Percentiles rank a stretch among this genome's conserved stretches.
These are phyloP conservation scores for Penicillium rolfsii DNA, from an alignment of 2,329 filamentous ascomycete species.

Conservation along the genomic window DNA sequence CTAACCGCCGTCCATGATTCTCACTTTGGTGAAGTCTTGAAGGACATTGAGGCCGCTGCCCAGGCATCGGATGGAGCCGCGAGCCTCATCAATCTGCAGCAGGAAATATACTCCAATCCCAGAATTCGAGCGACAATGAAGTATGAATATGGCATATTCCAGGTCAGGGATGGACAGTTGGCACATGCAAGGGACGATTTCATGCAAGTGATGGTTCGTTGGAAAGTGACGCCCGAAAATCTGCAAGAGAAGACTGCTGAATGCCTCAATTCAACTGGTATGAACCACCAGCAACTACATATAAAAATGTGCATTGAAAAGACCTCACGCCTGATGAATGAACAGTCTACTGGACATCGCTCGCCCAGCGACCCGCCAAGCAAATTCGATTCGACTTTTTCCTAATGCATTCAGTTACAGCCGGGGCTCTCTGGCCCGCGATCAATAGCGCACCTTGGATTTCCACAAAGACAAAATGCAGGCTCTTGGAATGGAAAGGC, in stretches of 20 bases:
- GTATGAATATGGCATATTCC: slow-evolving; percentile 17
- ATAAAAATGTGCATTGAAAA: not conserved
- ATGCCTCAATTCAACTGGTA: slow-evolving; percentile 19
- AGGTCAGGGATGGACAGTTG: slow-evolving; percentile 17
- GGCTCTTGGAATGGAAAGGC: slow-evolving; percentile 26
- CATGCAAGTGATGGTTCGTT: slow-evolving; percentile 12
- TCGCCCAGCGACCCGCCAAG: slow-evolving; percentile 20
- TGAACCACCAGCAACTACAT: not conserved
- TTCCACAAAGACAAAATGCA: slow-evolving; percentile 8
- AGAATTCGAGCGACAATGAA: slow-evolving; percentile 16
- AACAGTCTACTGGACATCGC: slow-evolving; percentile 20
- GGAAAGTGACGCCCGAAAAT: slow-evolving; percentile 16
- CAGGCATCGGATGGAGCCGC: not conserved
- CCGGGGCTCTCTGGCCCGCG: slow-evolving; percentile 18
- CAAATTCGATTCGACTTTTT: slow-evolving; percentile 27
- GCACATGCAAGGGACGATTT: slow-evolving; percentile 17
- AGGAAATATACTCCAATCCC: slow-evolving; percentile 10
- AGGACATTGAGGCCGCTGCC: slow-evolving; percentile 7
- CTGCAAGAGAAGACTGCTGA: slow-evolving; percentile 20
- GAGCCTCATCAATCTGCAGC: slow-evolving; percentile 11
- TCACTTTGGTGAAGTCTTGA: slow-evolving; percentile 15
- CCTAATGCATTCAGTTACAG: slow-evolving; percentile 23
- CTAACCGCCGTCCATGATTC: slow-evolving; percentile 20
- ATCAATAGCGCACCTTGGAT: slow-evolving; percentile 21
- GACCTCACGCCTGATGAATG: not conserved